These are phyloP conservation scores for Coemansia sp. DNA, from an alignment of 192 early-diverging fungal genomes.

Conservation along the genomic window DNA sequence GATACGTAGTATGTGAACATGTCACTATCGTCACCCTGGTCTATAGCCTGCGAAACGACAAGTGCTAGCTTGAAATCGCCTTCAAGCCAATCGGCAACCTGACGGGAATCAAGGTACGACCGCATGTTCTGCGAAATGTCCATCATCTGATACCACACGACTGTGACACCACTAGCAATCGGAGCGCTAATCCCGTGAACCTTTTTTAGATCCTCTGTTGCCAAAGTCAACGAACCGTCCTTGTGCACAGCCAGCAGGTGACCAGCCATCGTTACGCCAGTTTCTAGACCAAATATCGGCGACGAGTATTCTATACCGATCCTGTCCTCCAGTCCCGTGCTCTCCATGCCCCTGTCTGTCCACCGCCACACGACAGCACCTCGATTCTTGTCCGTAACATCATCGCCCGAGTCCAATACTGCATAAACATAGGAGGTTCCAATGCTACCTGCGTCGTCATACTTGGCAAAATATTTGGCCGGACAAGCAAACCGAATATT, in stretches of 20 bases:
- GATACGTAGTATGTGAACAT: constrained; percentile 15
- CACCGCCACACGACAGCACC: constrained; percentile 46
- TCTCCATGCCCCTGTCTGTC: constrained; percentile 46
- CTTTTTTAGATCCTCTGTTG: constrained; percentile 16
- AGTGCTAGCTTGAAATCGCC: constrained; percentile 30
- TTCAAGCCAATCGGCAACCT: constrained; percentile 44
- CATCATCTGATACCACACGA: constrained; percentile 46
- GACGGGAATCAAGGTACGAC: constrained; percentile 51
- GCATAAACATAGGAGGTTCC: constrained; percentile 35
- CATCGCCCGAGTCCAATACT: constrained; percentile 29
- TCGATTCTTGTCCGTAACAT: constrained; percentile 3
- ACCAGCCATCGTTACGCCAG: constrained; percentile 24
- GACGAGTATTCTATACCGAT: constrained; percentile 12
- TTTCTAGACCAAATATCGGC: constrained; percentile 34
- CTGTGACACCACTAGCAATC: constrained; percentile 9
- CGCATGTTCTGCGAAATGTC: constrained; percentile 50
- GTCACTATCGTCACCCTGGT: no score
- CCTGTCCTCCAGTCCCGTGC: constrained; percentile 47
- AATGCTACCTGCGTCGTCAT: constrained; percentile 8
- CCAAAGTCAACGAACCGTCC: constrained; percentile 34
- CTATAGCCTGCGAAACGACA: constrained; percentile 2
- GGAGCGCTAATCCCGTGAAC: constrained; percentile 10
- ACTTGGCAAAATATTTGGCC: constrained; percentile 31
- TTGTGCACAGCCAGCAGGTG: constrained; percentile 38
- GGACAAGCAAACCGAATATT: constrained; percentile 49